Conservation (phyloP, 73 alveolate genomes). For the Symbiodinium natans region DNA sequence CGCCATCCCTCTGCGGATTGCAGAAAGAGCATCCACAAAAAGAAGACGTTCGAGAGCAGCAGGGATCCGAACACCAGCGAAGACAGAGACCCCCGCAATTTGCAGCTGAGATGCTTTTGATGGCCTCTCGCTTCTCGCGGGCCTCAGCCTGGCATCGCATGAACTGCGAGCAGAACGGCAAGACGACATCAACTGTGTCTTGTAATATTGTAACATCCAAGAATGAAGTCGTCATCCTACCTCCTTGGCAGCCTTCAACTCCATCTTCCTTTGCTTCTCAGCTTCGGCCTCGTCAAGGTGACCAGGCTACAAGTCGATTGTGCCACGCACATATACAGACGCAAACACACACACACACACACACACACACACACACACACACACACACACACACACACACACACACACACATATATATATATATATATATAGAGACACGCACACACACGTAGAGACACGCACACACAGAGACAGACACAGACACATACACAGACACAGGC, state of each 20-base stretch:
- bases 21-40: too few species aligned
- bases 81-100: too few species aligned
- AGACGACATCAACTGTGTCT: too few species aligned
- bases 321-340: background rate
- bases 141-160: conserved; percentile 53
- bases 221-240: too few species aligned
- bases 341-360: background rate
- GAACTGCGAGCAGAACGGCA: too few species aligned
- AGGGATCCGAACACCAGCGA: too few species aligned
- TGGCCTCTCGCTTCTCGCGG: conserved; percentile 44
- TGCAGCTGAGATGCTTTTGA: conserved; percentile 22
- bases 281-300: conserved; percentile 2
- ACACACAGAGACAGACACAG: background rate
- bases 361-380: background rate
- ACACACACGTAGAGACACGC: too few species aligned
- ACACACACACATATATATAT: background rate
- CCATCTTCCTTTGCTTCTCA: conserved; percentile 51
- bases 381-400: background rate
- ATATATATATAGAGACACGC: too few species aligned
- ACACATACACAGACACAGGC: background rate
- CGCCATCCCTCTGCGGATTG: too few species aligned
- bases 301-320: background rate
- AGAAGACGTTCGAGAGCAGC: too few species aligned
- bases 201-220: too few species aligned
- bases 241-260: conserved; percentile 54